These are phyloP conservation scores for Daedaleopsis sinensis DNA, from an alignment of 768 basidiomycete species.

Conservation along the genomic window DNA sequence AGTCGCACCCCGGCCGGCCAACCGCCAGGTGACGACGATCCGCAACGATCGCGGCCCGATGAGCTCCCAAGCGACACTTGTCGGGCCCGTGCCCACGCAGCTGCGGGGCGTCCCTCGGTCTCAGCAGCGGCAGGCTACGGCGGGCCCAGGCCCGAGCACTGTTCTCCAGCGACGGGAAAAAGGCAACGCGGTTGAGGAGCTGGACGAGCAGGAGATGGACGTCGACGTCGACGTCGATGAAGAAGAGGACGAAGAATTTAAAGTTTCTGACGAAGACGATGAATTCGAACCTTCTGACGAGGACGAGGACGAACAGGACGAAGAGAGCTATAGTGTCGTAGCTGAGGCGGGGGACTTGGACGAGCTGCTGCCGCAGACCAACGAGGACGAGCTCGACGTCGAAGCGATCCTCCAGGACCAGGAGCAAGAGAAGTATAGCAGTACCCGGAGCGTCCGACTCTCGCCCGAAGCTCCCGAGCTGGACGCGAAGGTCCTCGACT, in stretches of 20 bases:
- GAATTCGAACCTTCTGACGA: neutral
- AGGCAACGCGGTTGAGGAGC: neutral
- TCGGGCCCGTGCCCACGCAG: constrained; percentile 12
- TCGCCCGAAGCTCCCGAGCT: neutral
- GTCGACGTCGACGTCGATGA: neutral
- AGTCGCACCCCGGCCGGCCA: neutral
- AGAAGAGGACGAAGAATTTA: neutral
- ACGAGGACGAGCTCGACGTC: constrained; percentile 17
- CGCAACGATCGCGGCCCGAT: neutral
- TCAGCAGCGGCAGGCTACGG: constrained; percentile 1
- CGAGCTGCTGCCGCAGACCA: neutral
- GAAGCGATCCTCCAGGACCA: constrained; percentile 10
- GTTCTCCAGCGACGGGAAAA: neutral
- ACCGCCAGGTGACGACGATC: too few species aligned
- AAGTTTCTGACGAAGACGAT: too few species aligned
- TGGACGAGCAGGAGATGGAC: neutral
- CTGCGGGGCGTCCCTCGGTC: constrained; percentile 1
- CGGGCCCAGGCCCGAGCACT: neutral
- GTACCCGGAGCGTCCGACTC: neutral
- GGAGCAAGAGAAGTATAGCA: neutral
- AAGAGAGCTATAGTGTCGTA: neutral
- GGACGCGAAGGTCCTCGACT: constrained; percentile 16
- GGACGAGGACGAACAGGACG: neutral
- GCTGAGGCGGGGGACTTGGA: neutral
- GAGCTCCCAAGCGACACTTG: constrained; percentile 21